Base-by-base conservation (phyloP, 768 basidiomycete genomes). In the Suillus hirtellus region DNA sequence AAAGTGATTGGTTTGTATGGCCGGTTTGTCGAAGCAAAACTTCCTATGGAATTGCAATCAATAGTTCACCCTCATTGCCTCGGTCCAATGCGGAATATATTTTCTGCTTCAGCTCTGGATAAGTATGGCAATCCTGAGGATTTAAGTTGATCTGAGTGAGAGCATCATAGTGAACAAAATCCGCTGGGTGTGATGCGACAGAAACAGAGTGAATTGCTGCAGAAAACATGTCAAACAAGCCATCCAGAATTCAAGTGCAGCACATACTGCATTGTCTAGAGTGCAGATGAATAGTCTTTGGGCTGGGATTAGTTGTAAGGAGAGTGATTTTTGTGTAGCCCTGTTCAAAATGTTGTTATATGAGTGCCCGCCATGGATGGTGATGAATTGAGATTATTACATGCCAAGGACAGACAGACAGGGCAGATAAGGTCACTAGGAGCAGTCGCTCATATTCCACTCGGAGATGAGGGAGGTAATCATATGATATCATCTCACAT, bases 301-400 rank as follows among this genome's bases (percentile, higher is more conserved):
- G 82, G 62, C 92, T 89, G 60, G 84, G 85, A 71, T 82, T 89
- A 44, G 85, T 89, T 12, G 97, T 96, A 44, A 90, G 76, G 60
- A 99, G 82, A 11, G 93, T 94, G 68, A 99, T 86, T 77, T 96
- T 94, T 12, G 95, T 96, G 75, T 94, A 95, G 65, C 95, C 96
- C 94, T 95, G 65, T 49, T 42, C 62, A 59, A 14, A 66, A 63
- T 60, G 68, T 60, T 59, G 68, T 47, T 56, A 69, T 31, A 44
- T 72, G 64, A 73, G 69, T 46, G 65, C 62, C 60, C 46, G 63
- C 52, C 53, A 61, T 38, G 38, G 38, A 38, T 38, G 38, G 38
- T 12, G 11, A 38, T 38, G 38, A 11, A 38, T 38, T 38, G 1
- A 38, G 38, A 38, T 38, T 38, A 38, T 38, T 38, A 38, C 38